These are phyloP conservation scores for Ciborinia camelliae DNA, from an alignment of 2,329 filamentous ascomycete species.

Conservation along the genomic window DNA sequence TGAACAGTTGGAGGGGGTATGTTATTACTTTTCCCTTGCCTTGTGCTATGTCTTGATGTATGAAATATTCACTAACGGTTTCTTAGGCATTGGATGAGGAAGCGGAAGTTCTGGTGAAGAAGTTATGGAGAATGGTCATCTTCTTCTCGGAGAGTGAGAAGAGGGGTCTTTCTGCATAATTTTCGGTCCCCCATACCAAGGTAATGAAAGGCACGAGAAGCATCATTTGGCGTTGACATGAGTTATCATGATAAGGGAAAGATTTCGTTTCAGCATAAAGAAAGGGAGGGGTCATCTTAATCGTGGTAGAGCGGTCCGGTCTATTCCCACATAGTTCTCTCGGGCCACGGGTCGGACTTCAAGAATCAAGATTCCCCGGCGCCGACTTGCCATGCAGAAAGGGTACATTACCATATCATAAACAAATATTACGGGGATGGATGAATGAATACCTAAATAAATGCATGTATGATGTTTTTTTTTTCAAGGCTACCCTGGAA, in stretches of 20 bases:
- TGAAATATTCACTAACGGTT: constrained; percentile 8
- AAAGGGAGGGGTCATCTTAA: not conserved
- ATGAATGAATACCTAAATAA: no score
- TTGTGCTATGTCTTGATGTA: not conserved
- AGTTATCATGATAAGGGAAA: not conserved
- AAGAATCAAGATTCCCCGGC: no score
- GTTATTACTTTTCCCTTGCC: constrained; percentile 37
- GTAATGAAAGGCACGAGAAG: not conserved
- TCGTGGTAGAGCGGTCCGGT: not conserved
- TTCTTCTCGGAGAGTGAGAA: constrained; percentile 97
- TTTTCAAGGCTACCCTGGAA: no score
- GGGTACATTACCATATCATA: not conserved
- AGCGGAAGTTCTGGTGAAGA: constrained; percentile 89
- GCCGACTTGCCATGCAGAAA: not conserved
- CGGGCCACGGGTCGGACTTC: no score
- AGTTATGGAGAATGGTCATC: constrained; percentile 97
- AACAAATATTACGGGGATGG: not conserved
- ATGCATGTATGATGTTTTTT: no score
- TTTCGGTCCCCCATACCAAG: not conserved
- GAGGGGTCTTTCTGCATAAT: constrained; percentile 69
- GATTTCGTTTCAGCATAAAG: not conserved
- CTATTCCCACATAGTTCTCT: not conserved
- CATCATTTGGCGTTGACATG: not conserved
- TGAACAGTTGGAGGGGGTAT: constrained; percentile 78
- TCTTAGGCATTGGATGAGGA: constrained; percentile 84